These are phyloP conservation scores for Sphaerostilbella broomeana DNA, from an alignment of 2,329 filamentous ascomycete genomes.

Conservation along the genomic window DNA sequence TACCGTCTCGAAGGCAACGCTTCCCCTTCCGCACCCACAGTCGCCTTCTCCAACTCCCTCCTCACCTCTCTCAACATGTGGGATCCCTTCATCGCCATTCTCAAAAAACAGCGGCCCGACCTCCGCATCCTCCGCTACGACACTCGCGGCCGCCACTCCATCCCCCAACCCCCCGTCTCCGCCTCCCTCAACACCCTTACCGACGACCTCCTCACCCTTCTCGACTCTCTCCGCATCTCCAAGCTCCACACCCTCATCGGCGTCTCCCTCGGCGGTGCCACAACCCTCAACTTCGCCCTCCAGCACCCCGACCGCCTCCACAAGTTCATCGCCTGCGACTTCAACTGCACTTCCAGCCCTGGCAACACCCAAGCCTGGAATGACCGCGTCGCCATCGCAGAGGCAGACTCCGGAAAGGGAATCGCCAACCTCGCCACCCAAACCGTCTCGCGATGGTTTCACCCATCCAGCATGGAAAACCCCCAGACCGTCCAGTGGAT, in stretches of 20 bases:
- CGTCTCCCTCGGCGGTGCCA: constrained; percentile 76
- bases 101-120: constrained; percentile 52
- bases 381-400: constrained; percentile 64
- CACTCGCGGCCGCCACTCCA: constrained; percentile 58
- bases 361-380: constrained; percentile 75
- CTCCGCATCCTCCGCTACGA: constrained; percentile 74
- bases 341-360: constrained; percentile 63
- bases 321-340: constrained; percentile 69
- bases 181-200: constrained; percentile 60
- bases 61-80: constrained; percentile 75
- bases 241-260: constrained; percentile 63
- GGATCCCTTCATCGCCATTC: constrained; percentile 62
- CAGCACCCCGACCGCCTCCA: constrained; percentile 52
- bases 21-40: constrained; percentile 58
- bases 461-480: constrained; percentile 45
- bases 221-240: constrained; percentile 62
- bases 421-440: constrained; percentile 60
- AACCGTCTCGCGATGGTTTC: constrained; percentile 77
- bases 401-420: constrained; percentile 49
- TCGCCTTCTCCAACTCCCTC: constrained; percentile 75
- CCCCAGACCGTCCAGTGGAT: constrained; percentile 47
- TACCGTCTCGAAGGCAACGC: constrained; percentile 71
- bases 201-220: constrained; percentile 58
- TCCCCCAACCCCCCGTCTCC: constrained; percentile 41
- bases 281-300: constrained; percentile 66